Conservation (phyloP, 768 basidiomycete genomes). For the Polyporus arcularius region DNA sequence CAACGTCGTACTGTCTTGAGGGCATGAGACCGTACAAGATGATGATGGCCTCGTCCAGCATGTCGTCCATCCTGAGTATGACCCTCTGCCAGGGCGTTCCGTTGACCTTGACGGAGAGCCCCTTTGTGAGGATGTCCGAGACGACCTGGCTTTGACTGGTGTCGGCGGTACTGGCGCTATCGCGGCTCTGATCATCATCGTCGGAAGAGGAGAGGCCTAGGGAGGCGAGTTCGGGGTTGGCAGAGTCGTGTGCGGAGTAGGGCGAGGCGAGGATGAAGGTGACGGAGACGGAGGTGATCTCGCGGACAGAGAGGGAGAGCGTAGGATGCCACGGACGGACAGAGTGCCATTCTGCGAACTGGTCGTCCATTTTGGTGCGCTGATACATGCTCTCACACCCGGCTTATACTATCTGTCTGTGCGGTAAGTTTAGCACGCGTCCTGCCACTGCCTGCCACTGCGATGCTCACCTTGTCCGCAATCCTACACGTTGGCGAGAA, state of each 20-base stretch:
- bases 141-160: slow-evolving; percentile 41
- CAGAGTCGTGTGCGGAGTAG: slow-evolving; percentile 59
- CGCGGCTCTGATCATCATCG: slow-evolving; percentile 36
- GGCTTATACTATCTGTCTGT: slow-evolving; percentile 2
- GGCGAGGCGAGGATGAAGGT: slow-evolving; percentile 59
- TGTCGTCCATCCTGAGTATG: slow-evolving; percentile 77
- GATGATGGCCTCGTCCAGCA: slow-evolving; percentile 84
- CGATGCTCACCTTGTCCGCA: neutral
- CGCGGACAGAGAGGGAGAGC: slow-evolving; percentile 69
- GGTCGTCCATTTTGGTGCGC: slow-evolving; percentile 23
- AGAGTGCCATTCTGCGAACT: slow-evolving; percentile 55
- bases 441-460: too few relatives aligned
- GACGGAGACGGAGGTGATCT: slow-evolving; percentile 84
- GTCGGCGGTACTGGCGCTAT: slow-evolving; percentile 33
- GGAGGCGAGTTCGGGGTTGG: slow-evolving; percentile 48
- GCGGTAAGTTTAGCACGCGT: slow-evolving; percentile 7
- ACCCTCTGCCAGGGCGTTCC: slow-evolving; percentile 77
- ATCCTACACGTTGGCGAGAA: neutral
- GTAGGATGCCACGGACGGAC: slow-evolving; percentile 78
- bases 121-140: slow-evolving; percentile 68
- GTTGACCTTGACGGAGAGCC: slow-evolving; percentile 80
- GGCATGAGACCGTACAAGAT: slow-evolving; percentile 90
- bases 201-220: slow-evolving; percentile 47
- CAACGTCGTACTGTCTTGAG: slow-evolving; percentile 88
- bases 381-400: slow-evolving; percentile 15